Percentiles rank a stretch among this genome's conserved stretches.
Conservation (phyloP, 306 rosid genomes). For the Quercus berberidifolia region DNA sequence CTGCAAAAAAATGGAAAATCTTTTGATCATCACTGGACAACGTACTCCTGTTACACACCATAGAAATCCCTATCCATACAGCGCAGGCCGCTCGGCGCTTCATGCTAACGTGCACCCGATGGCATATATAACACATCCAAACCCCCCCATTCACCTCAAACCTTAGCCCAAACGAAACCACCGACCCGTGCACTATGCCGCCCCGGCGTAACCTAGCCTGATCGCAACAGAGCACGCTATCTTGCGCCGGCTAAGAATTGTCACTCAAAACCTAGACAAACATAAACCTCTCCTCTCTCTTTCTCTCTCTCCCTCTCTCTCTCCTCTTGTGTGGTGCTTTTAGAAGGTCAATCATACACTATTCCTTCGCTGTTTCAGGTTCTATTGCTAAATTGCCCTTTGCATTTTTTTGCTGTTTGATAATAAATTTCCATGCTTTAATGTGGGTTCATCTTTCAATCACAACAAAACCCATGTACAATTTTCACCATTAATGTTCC, state of each 20-base stretch:
- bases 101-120: neutral
- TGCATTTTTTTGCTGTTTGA: conserved; percentile 16
- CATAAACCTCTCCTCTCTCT: conserved; percentile 21
- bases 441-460: neutral
- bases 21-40: neutral
- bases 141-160: neutral
- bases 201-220: conserved; percentile 24
- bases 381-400: conserved; percentile 32
- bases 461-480: conserved; percentile 21
- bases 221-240: neutral
- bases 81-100: neutral
- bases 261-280: conserved; percentile 27
- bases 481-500: conserved; percentile 25
- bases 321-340: conserved; percentile 23
- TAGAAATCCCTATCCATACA: neutral
- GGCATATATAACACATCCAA: neutral
- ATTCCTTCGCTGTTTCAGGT: conserved; percentile 39
- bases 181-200: neutral
- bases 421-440: conserved; percentile 17
- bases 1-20: neutral
- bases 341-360: conserved; percentile 46
- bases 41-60: neutral
- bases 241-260: conserved; percentile 11
- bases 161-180: neutral
- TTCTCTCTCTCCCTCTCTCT: conserved; percentile 16